Evolutionary conservation across 352 stramenopile genomes (phyloP).

Genomic region (Globisporangium canariense): DNA sequence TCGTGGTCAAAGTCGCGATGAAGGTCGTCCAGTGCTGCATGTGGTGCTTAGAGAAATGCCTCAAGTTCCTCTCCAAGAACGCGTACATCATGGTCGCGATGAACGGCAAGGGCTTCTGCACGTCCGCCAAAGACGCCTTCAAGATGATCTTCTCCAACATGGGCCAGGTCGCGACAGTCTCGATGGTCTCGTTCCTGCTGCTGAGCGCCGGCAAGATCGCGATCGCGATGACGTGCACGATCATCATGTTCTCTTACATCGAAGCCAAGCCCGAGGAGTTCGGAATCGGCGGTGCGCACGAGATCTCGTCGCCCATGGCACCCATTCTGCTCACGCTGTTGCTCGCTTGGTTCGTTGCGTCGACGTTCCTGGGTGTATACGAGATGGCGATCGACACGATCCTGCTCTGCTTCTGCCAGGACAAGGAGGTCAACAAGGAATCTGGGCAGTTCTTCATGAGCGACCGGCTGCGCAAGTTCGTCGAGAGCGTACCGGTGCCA

Average conservation of each 20-base stretch:
- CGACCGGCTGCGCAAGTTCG: conserved; percentile 63
- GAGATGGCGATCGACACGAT: conserved; percentile 95
- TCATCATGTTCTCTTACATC: conserved; percentile 59
- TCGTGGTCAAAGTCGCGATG: conserved; percentile 81
- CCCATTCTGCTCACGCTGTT: conserved; percentile 89
- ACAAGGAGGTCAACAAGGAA: conserved; percentile 76
- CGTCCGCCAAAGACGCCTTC: conserved; percentile 90
- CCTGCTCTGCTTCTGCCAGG: conserved; percentile 95
- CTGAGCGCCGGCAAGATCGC: conserved; percentile 92
- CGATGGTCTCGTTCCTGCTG: conserved; percentile 88
- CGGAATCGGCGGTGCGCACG: conserved; percentile 40
- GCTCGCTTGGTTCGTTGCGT: conserved; percentile 91
- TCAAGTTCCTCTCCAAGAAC: conserved; percentile 98
- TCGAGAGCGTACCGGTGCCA: conserved; percentile 50
- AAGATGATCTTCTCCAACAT: conserved; percentile 92
- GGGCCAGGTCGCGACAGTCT: conserved; percentile 83
- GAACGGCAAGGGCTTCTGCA: conserved; percentile 74
- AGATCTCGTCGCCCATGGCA: conserved; percentile 79
- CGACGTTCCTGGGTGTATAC: conserved; percentile 94
- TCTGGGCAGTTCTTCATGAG: conserved; percentile 78
- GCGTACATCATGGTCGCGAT: conserved; percentile 90
- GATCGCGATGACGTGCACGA: conserved; percentile 52
- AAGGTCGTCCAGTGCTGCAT: conserved; percentile 91
- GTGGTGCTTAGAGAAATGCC: conserved; percentile 93
- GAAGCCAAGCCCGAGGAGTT: conserved; percentile 54